Evolutionary conservation across 495 filamentous ascomycete species (phyloP).

Genomic region (Neurospora sp.): DNA sequence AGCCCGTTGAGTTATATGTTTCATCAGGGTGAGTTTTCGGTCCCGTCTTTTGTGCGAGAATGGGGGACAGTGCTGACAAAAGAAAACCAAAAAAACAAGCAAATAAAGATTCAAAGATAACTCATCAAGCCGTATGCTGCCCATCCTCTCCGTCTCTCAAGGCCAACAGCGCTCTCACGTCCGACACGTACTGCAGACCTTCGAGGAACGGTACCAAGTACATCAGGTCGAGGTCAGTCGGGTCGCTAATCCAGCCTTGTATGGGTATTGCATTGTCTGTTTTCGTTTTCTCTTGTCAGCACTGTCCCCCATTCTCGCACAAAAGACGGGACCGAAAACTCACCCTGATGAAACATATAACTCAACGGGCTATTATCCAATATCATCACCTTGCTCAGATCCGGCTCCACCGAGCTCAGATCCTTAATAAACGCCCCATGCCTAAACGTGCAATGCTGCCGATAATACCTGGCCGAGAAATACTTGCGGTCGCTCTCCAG

Average conservation of each 20-base stretch:
- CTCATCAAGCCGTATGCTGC: conserved; percentile 34
- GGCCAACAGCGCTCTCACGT: conserved; percentile 82
- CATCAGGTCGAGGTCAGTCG: conserved; percentile 80
- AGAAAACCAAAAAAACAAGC: not conserved
- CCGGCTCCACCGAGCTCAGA: conserved; percentile 87
- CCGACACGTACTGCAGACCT: conserved; percentile 88
- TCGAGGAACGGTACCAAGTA: conserved; percentile 91
- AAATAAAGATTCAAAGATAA: not conserved
- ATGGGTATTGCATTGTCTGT: conserved; percentile 90
- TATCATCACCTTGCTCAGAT: conserved; percentile 95
- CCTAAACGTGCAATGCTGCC: conserved; percentile 91
- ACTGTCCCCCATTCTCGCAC: not conserved
- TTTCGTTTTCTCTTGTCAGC: conserved; percentile 6
- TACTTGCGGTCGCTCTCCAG: conserved; percentile 93
- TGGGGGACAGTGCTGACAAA: too few relatives aligned
- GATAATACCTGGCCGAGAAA: conserved; percentile 83
- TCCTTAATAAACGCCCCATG: conserved; percentile 98
- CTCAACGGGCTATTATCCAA: conserved; percentile 96
- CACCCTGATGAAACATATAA: conserved; percentile 98
- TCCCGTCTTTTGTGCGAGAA: too few relatives aligned
- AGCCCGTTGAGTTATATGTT: too few relatives aligned
- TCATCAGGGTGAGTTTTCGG: too few relatives aligned
- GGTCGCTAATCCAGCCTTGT: conserved; percentile 87
- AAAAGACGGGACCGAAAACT: conserved; percentile 3
- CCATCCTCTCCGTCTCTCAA: conserved; percentile 74